Conservation (phyloP, 2,329 filamentous ascomycete genomes). For the Aspergillus pseudonomiae region DNA sequence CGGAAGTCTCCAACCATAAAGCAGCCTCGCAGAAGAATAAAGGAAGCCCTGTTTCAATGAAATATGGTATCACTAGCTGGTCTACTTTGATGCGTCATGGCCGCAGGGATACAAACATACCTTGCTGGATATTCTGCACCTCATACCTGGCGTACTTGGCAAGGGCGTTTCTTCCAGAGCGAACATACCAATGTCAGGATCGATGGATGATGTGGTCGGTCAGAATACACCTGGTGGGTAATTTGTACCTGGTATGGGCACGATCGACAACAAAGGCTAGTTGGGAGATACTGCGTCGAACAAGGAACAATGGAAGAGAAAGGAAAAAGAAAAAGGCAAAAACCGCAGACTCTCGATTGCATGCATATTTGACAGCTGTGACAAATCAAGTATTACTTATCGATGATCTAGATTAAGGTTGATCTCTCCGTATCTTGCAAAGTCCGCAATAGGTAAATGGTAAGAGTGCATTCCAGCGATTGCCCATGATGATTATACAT, state of each 20-base stretch:
- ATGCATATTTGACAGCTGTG: background rate
- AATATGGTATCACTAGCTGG: background rate
- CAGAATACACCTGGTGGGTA: slow-evolving; percentile 1
- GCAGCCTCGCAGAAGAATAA: background rate
- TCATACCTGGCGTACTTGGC: background rate
- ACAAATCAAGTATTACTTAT: background rate
- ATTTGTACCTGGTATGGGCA: background rate
- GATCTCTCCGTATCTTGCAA: background rate
- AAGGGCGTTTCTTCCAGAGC: background rate
- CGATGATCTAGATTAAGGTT: background rate
- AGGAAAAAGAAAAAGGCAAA: background rate
- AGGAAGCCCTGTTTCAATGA: background rate
- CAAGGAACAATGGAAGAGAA: background rate
- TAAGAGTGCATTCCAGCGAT: background rate
- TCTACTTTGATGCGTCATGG: background rate
- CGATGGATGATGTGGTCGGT: background rate
- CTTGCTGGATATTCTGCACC: background rate
- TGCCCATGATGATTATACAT: background rate
- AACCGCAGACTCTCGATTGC: background rate
- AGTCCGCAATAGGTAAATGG: slow-evolving; percentile 6
- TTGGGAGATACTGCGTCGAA: background rate
- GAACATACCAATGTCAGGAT: background rate
- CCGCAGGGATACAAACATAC: background rate
- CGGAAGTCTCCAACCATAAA: background rate
- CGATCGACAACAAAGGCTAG: background rate